Percentiles rank a stretch among this genome's conserved stretches.
Evolutionary conservation across 2,329 filamentous ascomycete species (phyloP).

Genomic region (Colletotrichum sp.): DNA sequence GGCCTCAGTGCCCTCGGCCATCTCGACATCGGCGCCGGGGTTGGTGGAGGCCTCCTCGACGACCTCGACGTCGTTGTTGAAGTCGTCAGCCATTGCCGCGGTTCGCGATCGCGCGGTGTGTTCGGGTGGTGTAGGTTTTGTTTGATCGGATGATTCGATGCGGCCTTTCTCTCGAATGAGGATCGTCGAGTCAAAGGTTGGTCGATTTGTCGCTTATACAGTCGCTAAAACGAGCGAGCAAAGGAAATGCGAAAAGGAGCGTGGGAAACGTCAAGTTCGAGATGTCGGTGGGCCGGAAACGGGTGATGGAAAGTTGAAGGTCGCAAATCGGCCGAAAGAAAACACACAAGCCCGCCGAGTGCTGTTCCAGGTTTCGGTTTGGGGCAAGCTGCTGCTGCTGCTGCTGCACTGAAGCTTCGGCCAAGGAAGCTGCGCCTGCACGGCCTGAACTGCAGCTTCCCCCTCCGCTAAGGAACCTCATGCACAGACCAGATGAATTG

Average conservation of each 20-base stretch:
- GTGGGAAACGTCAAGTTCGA: background rate
- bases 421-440: background rate
- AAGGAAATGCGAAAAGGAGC: background rate
- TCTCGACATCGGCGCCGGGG: constrained; percentile 41
- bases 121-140: background rate
- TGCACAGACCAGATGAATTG: background rate
- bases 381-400: background rate
- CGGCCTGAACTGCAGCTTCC: background rate
- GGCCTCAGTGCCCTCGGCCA: constrained; percentile 34
- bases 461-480: background rate
- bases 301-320: background rate
- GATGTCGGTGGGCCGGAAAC: background rate
- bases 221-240: background rate
- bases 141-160: background rate
- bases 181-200: background rate
- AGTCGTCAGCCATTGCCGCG: constrained; percentile 19
- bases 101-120: background rate
- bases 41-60: constrained; percentile 27
- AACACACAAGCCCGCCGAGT: background rate
- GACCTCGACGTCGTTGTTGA: constrained; percentile 29
- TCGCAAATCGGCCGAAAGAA: background rate
- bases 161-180: background rate
- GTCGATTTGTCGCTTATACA: background rate
- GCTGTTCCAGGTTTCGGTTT: background rate
- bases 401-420: background rate